A percentile compares a stretch with the other conserved stretches of the same genome.
Conservation (phyloP, 306 rosid species). For the Vigna reflexopilosa region DNA sequence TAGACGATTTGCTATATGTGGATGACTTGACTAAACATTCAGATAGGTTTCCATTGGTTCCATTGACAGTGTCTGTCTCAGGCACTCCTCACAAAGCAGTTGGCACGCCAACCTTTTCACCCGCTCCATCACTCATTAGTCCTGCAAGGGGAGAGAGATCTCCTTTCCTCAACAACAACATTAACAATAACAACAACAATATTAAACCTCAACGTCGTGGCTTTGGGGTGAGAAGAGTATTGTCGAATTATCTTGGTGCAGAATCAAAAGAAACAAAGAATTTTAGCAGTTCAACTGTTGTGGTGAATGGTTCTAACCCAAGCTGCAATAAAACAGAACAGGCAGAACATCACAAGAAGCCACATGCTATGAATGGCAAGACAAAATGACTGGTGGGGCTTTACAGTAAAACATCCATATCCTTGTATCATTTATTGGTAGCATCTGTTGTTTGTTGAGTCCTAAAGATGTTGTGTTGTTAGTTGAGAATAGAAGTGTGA, state of each 20-base stretch:
- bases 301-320: constrained; percentile 45
- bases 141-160: constrained; percentile 78
- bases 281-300: constrained; percentile 58
- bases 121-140: constrained; percentile 63
- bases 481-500: constrained; percentile 25
- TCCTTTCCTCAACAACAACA: constrained; percentile 59
- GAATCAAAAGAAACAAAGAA: constrained; percentile 67
- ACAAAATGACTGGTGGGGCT: constrained; percentile 27
- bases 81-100: constrained; percentile 45
- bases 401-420: constrained; percentile 1
- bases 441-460: constrained; percentile 36
- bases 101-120: constrained; percentile 58
- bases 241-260: constrained; percentile 90
- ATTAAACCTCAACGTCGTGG: constrained; percentile 73
- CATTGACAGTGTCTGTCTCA: constrained; percentile 61
- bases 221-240: constrained; percentile 78
- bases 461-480: constrained; percentile 1
- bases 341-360: constrained; percentile 27
- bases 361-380: constrained; percentile 37
- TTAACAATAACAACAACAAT: constrained; percentile 29
- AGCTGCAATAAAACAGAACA: constrained; percentile 36
- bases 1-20: constrained; percentile 83
- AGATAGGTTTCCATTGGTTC: constrained; percentile 66
- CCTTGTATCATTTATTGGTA: constrained; percentile 2
- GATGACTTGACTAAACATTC: constrained; percentile 84